Evolutionary conservation across 805 yeast genomes (phyloP).

Genomic region (Kluyveromyces aestuarii): DNA sequence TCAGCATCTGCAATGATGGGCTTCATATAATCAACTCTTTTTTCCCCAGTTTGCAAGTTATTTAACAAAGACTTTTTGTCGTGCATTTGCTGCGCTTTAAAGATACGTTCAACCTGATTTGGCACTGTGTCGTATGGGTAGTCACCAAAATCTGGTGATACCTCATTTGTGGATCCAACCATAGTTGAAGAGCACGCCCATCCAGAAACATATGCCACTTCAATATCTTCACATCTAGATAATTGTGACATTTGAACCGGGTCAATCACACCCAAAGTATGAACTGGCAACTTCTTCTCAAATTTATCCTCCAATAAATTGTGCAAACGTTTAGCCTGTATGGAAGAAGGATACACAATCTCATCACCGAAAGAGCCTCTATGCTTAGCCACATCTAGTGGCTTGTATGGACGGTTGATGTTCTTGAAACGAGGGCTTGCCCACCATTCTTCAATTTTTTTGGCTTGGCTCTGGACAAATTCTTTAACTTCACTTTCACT

Average conservation of each 20-base stretch:
- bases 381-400: conserved; percentile 43
- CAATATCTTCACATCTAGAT: conserved; percentile 38
- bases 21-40: conserved; percentile 40
- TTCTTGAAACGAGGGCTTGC: conserved; percentile 36
- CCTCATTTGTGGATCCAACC: conserved; percentile 50
- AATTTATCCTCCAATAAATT: conserved; percentile 34
- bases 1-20: conserved; percentile 63
- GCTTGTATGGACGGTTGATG: conserved; percentile 42
- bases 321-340: conserved; percentile 46
- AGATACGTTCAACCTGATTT: conserved; percentile 51
- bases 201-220: conserved; percentile 47
- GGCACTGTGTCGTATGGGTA: conserved; percentile 65
- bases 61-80: conserved; percentile 41
- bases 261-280: conserved; percentile 53
- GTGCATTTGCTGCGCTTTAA: conserved; percentile 49
- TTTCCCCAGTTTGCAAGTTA: conserved; percentile 16
- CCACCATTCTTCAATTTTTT: conserved; percentile 42
- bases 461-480: conserved; percentile 27
- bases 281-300: conserved; percentile 37
- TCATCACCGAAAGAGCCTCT: conserved; percentile 39
- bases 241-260: conserved; percentile 55
- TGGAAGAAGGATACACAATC: conserved; percentile 37
- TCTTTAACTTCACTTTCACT: conserved; percentile 22
- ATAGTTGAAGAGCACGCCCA: conserved; percentile 52
- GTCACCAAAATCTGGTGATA: conserved; percentile 59